Conservation (phyloP, 78 protist genomes). For the Bodo saltans region DNA sequence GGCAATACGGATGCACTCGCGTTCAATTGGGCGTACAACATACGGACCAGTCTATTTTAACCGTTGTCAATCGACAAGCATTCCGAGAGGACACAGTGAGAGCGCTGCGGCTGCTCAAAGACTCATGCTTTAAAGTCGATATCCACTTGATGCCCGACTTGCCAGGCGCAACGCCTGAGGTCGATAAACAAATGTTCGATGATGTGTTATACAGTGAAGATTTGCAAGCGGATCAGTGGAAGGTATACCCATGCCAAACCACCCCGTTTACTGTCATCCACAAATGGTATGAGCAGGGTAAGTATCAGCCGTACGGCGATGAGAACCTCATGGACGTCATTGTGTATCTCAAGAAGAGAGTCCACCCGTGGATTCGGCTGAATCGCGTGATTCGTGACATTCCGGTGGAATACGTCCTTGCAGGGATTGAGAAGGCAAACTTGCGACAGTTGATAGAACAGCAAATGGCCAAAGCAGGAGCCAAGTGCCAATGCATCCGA, state of each 20-base stretch:
- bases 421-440: slow-evolving; percentile 91
- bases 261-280: slow-evolving; percentile 88
- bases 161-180: slow-evolving; percentile 77
- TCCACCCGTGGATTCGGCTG: slow-evolving; percentile 94
- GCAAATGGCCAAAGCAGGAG: slow-evolving; percentile 68
- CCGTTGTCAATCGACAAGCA: slow-evolving; percentile 87
- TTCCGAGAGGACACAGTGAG: slow-evolving; percentile 67
- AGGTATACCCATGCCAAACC: slow-evolving; percentile 92
- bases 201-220: slow-evolving; percentile 82
- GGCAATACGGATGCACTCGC: slow-evolving; percentile 84
- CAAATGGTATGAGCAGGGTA: slow-evolving; percentile 77
- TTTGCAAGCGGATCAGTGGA: slow-evolving; percentile 89
- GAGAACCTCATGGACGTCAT: slow-evolving; percentile 60
- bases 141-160: slow-evolving; percentile 98
- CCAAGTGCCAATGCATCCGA: slow-evolving; percentile 73
- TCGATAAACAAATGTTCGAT: slow-evolving; percentile 61
- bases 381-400: slow-evolving; percentile 90
- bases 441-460: slow-evolving; percentile 76
- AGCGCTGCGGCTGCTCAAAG: slow-evolving; percentile 69
- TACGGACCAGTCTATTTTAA: slow-evolving; percentile 81
- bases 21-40: slow-evolving; percentile 92
- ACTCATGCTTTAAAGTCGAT: slow-evolving; percentile 91
- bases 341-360: slow-evolving; percentile 66
- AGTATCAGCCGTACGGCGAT: slow-evolving; percentile 65
- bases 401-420: slow-evolving; percentile 89